phyloP scores from a whole-genome alignment of 306 rosid genomes.

The Castanopsis chinensis region DNA sequence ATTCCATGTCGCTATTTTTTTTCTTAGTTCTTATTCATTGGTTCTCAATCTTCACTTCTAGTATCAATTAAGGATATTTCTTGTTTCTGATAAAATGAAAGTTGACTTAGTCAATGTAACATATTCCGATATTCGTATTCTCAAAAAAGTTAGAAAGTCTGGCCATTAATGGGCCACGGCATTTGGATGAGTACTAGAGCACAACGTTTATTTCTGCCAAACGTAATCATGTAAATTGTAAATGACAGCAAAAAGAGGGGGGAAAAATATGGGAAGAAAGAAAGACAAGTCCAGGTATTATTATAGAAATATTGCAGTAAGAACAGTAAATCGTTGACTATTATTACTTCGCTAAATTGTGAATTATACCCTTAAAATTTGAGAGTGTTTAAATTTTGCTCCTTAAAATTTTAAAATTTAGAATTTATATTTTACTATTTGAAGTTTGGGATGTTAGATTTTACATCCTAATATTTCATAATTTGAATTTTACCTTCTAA shows the following conservation, averaged over 20 bases:
- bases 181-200: background rate
- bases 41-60: background rate
- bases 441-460: rapidly evolving
- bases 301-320: too few species aligned
- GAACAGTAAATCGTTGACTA: too few species aligned
- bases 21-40: background rate
- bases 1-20: background rate
- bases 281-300: too few species aligned
- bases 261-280: too few species aligned
- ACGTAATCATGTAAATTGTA: background rate
- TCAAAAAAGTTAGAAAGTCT: too few species aligned
- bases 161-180: background rate
- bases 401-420: rapidly evolving
- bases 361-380: rapidly evolving
- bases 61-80: background rate
- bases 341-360: too few species aligned
- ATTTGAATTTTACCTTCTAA: too few species aligned
- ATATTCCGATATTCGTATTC: background rate
- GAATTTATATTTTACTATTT: too few species aligned
- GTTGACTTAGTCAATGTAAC: background rate
- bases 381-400: rapidly evolving
- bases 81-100: background rate
- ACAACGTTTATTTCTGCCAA: background rate
- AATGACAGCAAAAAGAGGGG: too few species aligned
- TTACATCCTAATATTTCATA: too few species aligned